Base-by-base conservation (phyloP, 371 early-diverging fungal species). In the Lichtheimia corymbifera region DNA sequence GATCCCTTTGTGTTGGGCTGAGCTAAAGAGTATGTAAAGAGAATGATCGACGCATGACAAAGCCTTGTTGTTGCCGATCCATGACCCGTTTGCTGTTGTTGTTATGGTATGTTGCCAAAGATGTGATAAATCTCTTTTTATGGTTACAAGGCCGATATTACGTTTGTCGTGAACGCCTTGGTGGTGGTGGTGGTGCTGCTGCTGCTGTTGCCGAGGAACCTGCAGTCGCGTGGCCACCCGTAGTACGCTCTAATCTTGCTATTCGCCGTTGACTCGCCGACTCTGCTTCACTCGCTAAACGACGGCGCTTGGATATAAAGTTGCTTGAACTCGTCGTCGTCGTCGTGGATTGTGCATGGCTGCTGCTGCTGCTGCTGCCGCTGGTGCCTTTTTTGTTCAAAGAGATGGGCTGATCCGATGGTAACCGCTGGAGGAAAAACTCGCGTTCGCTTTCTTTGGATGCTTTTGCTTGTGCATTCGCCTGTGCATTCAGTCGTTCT, bases 211-310 rank as follows among this genome's bases (percentile, higher is more conserved):
- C 18, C 35, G 24, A n/a, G 53, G 28, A 49, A 50, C 7, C 28
- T 20, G 53, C 41, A 52, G 41, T 20, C 14, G 60, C 12, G 3
- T n/a, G 35, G 17, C 15, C 18, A 28, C 59, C 25, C n/a, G 27
- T 25, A 18, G 35, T 35, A 35, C 43, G 52, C 40, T 12, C 53
- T 9, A 28, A 52, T 27, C 42, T 50, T 24, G 15, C 60, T 20
- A n/a, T 60, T 60, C 41, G 41, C 44, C 12, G 53, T 43, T 27
- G 60, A 27, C n/a, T 47, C 47, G 47, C 47, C 47, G 60, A 42
- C n/a, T 35, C 52, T 25, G 50, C 43, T 11, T 41, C 24, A 35
- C 24, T 51, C 7, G 44, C 60, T 41, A 35, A 30, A 24, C 40
- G 51, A 18, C 53, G 60, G 40, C 54, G 54, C 17, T 54, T 54